Base-by-base conservation (phyloP, 495 filamentous ascomycete genomes). In the Talaromyces nanjingensis region DNA sequence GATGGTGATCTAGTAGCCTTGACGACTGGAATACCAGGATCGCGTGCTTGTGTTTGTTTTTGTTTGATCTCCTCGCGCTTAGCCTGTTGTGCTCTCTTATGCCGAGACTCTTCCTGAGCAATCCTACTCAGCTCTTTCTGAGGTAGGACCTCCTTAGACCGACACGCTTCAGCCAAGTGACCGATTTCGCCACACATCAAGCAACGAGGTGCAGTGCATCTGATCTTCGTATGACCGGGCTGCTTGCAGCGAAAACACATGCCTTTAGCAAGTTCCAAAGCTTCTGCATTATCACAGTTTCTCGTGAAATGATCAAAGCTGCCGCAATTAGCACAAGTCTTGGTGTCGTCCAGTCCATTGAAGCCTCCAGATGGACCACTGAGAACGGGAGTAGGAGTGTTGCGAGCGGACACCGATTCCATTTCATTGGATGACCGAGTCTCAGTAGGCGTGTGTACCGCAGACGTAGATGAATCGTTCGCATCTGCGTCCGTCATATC, bases 281-380 rank as follows among this genome's bases (percentile, higher is more conserved):
- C 79, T 11, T 76, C 76, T 7, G 64, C 62, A 63, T 83, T 83
- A 54, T 83, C 79, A 58, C 82, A 84, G 24, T 77, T 72, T 45
- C 71, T 69, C 1, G 79, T 80, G 62, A 77, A 76, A 64, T 84
- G 82, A 12, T 69, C 65, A 59, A 69, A 74, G 62, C 80, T 82
- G 56, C 82, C 82, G 67, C 82, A 84, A 1, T 72, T 64, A 0
- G 70, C 73, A 71, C 82, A 84, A 57, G 68, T 73, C 52, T 68
- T 72, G 2, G 68, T 76, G 7, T 73, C 69, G 54, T 84, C 80
- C 18, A 84, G 63, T 4, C 78, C 78, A 63, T 73, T 77, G 6
- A 14, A 27, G n/a, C 81, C 81, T 31, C 81, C 81, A 20, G 81
- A 79, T 2, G 79, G 78, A 0, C 73, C 74, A 45, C 75, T 73